Conservation (phyloP, 768 basidiomycete species). For the Nidularia pulvinata region DNA sequence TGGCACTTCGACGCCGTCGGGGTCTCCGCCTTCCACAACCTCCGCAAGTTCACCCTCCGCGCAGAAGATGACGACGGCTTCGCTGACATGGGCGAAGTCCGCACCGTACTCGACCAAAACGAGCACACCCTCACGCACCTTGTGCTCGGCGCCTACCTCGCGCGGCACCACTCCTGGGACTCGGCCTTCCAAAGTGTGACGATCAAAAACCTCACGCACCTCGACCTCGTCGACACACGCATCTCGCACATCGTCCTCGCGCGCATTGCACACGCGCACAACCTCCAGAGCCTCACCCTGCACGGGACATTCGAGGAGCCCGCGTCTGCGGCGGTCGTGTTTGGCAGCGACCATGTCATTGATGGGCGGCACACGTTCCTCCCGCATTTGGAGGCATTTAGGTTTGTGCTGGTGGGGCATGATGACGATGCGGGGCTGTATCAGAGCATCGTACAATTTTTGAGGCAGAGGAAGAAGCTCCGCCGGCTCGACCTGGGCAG, state of each 20-base stretch:
- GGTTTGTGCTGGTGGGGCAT: slow-evolving; percentile 64
- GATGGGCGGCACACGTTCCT: slow-evolving; percentile 59
- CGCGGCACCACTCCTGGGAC: slow-evolving; percentile 68
- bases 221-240: slow-evolving; percentile 71
- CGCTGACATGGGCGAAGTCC: slow-evolving; percentile 69
- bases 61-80: slow-evolving; percentile 74
- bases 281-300: slow-evolving; percentile 59
- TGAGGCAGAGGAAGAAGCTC: slow-evolving; percentile 44
- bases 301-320: slow-evolving; percentile 69
- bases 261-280: slow-evolving; percentile 62
- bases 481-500: slow-evolving; percentile 60
- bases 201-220: slow-evolving; percentile 66
- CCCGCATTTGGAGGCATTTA: slow-evolving; percentile 61
- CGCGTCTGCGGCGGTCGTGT: slow-evolving; percentile 54
- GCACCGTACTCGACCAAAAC: slow-evolving; percentile 62
- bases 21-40: slow-evolving; percentile 58
- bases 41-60: slow-evolving; percentile 66
- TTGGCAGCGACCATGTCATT: slow-evolving; percentile 61
- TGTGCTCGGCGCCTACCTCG: slow-evolving; percentile 69
- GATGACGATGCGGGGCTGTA: slow-evolving; percentile 56
- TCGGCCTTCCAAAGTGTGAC: slow-evolving; percentile 60
- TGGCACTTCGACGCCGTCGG: slow-evolving; percentile 78
- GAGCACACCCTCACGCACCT: slow-evolving; percentile 56
- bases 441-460: slow-evolving; percentile 51
- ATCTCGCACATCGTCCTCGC: slow-evolving; percentile 63